Percentiles rank a stretch among this genome's conserved stretches.
Evolutionary conservation across 768 basidiomycete genomes (phyloP).

Genomic region (Sistotremastrum suecicum): DNA sequence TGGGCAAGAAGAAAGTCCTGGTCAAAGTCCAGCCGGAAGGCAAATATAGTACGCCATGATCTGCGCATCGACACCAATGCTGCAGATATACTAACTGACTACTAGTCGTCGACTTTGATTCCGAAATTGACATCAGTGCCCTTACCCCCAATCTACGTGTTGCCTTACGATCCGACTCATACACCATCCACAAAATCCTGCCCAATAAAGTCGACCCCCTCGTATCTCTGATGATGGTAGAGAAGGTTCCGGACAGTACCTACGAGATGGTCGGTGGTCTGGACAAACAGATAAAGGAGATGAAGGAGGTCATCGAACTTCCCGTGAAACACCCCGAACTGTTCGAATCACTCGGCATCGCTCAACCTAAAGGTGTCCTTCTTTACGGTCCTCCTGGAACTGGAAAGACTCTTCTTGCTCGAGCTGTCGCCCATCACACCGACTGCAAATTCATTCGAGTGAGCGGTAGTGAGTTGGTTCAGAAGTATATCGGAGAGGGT

Average conservation of each 20-base stretch:
- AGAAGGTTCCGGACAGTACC: slow-evolving; percentile 97
- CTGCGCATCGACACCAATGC: not conserved
- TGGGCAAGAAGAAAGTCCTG: slow-evolving; percentile 98
- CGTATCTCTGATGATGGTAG: slow-evolving; percentile 99
- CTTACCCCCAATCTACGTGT: slow-evolving; percentile 84
- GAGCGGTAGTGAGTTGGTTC: slow-evolving; percentile 84
- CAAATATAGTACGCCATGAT: slow-evolving; percentile 74
- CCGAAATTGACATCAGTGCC: slow-evolving; percentile 65
- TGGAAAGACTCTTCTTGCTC: slow-evolving; percentile 88
- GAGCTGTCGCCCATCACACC: slow-evolving; percentile 94
- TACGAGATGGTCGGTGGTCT: slow-evolving; percentile 99
- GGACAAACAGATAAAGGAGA: slow-evolving; percentile 96
- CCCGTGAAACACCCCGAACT: slow-evolving; percentile 97
- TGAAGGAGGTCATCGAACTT: slow-evolving; percentile 96
- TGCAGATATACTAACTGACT: not conserved
- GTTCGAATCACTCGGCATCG: slow-evolving; percentile 92
- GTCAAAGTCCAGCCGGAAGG: slow-evolving; percentile 99
- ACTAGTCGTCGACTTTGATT: slow-evolving; percentile 85
- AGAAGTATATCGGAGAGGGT: slow-evolving; percentile 98
- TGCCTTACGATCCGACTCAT: slow-evolving; percentile 90
- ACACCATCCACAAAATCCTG: slow-evolving; percentile 91
- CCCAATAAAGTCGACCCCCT: slow-evolving; percentile 98
- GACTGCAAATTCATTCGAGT: slow-evolving; percentile 98
- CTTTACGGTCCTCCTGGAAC: slow-evolving; percentile 95
- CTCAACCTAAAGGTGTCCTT: slow-evolving; percentile 92